Evolutionary conservation across 257 asterid genomes (phyloP), one percentile per base, ranked within the genome.

Genomic region (Fraxinus americana): DNA sequence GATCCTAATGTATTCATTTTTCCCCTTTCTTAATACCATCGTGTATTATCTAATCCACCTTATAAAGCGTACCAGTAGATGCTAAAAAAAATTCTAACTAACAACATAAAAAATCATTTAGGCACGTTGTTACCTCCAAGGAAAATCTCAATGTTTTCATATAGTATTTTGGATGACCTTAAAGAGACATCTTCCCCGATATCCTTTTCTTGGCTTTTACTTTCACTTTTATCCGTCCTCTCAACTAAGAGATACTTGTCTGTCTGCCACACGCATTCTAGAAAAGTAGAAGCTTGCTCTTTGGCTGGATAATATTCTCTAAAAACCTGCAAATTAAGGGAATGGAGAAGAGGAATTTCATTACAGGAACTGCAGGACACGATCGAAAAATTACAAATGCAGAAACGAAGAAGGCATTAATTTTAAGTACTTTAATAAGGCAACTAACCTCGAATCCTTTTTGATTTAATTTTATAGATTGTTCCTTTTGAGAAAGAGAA

Each of bases 221-320:
- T 59, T 72, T 91, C 91, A 41, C 78, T 79, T 82, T 79, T 85
- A 72, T 75, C 52, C 39, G 76, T 72, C 84, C 72, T 88, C 85
- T 91, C 98, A 29, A 85, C 88, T 80, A 92, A 81, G 32, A 86
- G 82, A 78, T 78, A 94, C 85, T 89, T 92, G 84, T 94, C 97
- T 21, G 80, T 83, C 81, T 89, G 86, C 97, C 97, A 89, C 72
- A 81, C 43, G 82, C 98, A 92, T 76, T 91, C 91, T 17, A 94
- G 85, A 68, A 81, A 74, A 78, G 80, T 65, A 65, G 73, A 63
- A 63, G 77, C 85, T 71, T 86, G 89, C 81, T 85, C 90, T 77
- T 90, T 94, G 59, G 23, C 78, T 4, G 98, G 98, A 86, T 87
- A 89, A 84, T 88, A 92, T 82, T 96, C 98, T 81, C 95, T 88